Evolutionary conservation across 345 rosid genomes (phyloP).

Genomic region (Passiflora organensis): DNA sequence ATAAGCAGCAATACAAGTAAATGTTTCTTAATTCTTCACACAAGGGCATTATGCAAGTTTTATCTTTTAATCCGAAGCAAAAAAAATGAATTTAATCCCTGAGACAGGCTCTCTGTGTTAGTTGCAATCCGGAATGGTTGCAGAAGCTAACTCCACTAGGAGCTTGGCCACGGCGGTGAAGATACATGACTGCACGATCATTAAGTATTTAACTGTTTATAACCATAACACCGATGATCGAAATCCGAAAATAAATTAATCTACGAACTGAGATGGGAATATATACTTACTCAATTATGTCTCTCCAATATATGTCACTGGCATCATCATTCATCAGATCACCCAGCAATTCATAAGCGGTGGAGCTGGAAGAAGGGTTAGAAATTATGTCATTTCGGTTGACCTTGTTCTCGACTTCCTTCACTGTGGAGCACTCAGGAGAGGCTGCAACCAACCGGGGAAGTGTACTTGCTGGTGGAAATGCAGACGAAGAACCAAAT

Average conservation of each 20-base stretch:
- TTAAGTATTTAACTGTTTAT: neutral
- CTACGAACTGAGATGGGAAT: too few relatives aligned
- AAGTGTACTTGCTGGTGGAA: conserved; percentile 18
- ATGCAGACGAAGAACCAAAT: conserved; percentile 17
- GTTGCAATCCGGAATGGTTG: neutral
- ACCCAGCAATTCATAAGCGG: conserved; percentile 43
- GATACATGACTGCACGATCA: conserved; percentile 41
- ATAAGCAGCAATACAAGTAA: neutral
- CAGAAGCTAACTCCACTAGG: conserved; percentile 8
- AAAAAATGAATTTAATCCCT: neutral
- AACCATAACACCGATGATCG: too few relatives aligned
- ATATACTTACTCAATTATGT: conserved; percentile 47
- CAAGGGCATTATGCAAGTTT: neutral
- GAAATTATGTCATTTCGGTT: conserved; percentile 29
- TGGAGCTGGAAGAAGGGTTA: conserved; percentile 38
- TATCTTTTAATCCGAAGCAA: neutral
- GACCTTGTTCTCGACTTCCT: conserved; percentile 17
- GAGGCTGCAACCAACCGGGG: conserved; percentile 48
- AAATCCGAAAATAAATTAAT: too few relatives aligned
- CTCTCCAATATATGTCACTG: conserved; percentile 51
- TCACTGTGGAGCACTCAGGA: conserved; percentile 24
- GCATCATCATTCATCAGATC: conserved; percentile 48
- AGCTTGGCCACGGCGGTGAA: conserved; percentile 46
- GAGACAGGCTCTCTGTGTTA: neutral
- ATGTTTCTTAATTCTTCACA: neutral